These are phyloP conservation scores for Aspergillaceae sp. DNA, from an alignment of 2,329 filamentous ascomycete species.

Conservation along the genomic window DNA sequence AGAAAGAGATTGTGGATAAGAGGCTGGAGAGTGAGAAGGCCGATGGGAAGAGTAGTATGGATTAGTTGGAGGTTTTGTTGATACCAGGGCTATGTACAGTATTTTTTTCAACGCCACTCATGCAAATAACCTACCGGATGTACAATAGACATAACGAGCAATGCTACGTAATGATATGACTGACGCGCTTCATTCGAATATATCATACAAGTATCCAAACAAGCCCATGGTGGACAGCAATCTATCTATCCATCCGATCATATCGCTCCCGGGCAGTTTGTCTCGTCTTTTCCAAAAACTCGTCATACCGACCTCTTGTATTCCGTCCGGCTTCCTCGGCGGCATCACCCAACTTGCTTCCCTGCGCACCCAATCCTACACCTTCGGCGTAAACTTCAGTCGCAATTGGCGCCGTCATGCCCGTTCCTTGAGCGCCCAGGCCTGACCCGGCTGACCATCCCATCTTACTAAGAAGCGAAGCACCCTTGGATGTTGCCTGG, in stretches of 20 bases:
- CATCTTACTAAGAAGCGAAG: constrained; percentile 44
- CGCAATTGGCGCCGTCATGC: constrained; percentile 39
- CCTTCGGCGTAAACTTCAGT: constrained; percentile 44
- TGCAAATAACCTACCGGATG: background rate
- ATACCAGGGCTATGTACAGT: background rate
- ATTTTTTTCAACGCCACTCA: background rate
- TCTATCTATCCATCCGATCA: constrained; percentile 30
- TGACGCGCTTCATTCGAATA: background rate
- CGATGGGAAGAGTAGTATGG: background rate
- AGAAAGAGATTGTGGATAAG: constrained; percentile 4
- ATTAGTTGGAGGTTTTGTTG: background rate
- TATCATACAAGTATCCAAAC: background rate
- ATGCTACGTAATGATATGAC: background rate
- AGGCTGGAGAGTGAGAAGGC: background rate
- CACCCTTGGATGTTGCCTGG: constrained; percentile 39
- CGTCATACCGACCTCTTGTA: constrained; percentile 39
- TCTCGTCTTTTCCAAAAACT: constrained; percentile 41
- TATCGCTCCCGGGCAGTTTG: constrained; percentile 41
- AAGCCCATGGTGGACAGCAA: background rate
- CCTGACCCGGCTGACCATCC: constrained; percentile 42
- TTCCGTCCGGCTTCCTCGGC: constrained; percentile 41
- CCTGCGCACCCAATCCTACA: constrained; percentile 42
- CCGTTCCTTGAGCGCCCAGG: constrained; percentile 41
- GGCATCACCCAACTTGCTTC: constrained; percentile 42
- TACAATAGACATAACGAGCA: background rate